Conservation (phyloP, 2,329 filamentous ascomycete genomes). For the Mollisiaceae sp. region DNA sequence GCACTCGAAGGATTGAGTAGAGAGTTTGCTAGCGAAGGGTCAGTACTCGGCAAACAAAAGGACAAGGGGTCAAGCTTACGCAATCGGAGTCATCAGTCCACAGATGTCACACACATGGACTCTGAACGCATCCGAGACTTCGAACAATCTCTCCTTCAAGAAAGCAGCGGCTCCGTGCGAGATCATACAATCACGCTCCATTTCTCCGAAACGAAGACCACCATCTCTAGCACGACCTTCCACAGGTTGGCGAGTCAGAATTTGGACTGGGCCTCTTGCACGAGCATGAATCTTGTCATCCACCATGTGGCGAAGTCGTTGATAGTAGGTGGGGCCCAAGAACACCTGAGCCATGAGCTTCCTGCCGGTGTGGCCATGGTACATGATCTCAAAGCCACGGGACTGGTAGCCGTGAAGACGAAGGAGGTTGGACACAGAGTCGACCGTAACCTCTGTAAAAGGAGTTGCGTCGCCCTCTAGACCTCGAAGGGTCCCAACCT, state of each 20-base stretch:
- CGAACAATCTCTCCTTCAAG: slow-evolving; percentile 95
- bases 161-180: slow-evolving; percentile 97
- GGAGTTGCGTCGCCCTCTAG: slow-evolving; percentile 97
- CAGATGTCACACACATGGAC: slow-evolving; percentile 99
- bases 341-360: slow-evolving; percentile 96
- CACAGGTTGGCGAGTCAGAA: slow-evolving; percentile 94
- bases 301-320: slow-evolving; percentile 98
- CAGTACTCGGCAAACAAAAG: slow-evolving; percentile 38
- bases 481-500: slow-evolving; percentile 90
- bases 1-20: slow-evolving; percentile 95
- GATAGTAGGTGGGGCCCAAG: slow-evolving; percentile 97
- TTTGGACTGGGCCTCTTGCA: slow-evolving; percentile 94
- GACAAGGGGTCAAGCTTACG: slow-evolving; percentile 66
- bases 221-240: slow-evolving; percentile 98
- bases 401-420: slow-evolving; percentile 93
- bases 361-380: slow-evolving; percentile 94
- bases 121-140: slow-evolving; percentile 96
- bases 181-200: slow-evolving; percentile 99
- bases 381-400: slow-evolving; percentile 97
- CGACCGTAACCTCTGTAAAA: slow-evolving; percentile 96
- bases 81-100: slow-evolving; percentile 97
- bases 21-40: slow-evolving; percentile 72
- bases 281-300: slow-evolving; percentile 99
- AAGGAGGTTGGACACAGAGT: slow-evolving; percentile 85
- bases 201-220: slow-evolving; percentile 99